A percentile compares a stretch with the other conserved stretches of the same genome.
phyloP scores from a whole-genome alignment of 2,329 filamentous ascomycete genomes.

The Neopestalotiopsis sp. region DNA sequence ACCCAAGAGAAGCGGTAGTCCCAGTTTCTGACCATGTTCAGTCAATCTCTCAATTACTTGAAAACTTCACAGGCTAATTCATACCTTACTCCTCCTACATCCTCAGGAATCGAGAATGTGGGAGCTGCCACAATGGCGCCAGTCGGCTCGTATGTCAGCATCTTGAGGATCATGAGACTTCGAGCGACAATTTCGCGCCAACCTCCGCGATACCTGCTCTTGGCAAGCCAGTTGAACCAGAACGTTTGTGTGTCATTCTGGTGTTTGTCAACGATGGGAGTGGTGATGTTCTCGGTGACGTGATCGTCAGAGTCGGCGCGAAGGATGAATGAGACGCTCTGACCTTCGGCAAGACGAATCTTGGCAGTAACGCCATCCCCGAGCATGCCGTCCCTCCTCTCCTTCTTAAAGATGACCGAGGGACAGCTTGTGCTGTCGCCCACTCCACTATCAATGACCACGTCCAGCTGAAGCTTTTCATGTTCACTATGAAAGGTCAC shows the following conservation, averaged over 20 bases:
- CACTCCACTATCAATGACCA: slow-evolving; percentile 68
- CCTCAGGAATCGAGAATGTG: slow-evolving; percentile 79
- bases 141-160: slow-evolving; percentile 79
- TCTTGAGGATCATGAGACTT: slow-evolving; percentile 76
- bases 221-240: slow-evolving; percentile 77
- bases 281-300: slow-evolving; percentile 63
- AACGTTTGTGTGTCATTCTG: slow-evolving; percentile 74
- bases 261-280: slow-evolving; percentile 61
- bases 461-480: slow-evolving; percentile 69
- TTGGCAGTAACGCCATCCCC: slow-evolving; percentile 68
- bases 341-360: slow-evolving; percentile 67
- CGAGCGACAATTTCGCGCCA: slow-evolving; percentile 76
- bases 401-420: slow-evolving; percentile 59
- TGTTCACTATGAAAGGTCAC: slow-evolving; percentile 67
- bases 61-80: slow-evolving; percentile 3
- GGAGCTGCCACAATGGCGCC: slow-evolving; percentile 79
- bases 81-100: slow-evolving; percentile 66
- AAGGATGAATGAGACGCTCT: slow-evolving; percentile 72
- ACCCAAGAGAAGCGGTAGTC: slow-evolving; percentile 83
- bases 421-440: slow-evolving; percentile 54
- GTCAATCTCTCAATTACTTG: slow-evolving; percentile 1
- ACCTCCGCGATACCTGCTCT: slow-evolving; percentile 72
- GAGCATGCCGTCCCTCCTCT: slow-evolving; percentile 54
- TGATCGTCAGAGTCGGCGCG: slow-evolving; percentile 66
- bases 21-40: slow-evolving; percentile 57